Evolutionary conservation across 768 basidiomycete species (phyloP).

Genomic region (Psilocybe sp.): DNA sequence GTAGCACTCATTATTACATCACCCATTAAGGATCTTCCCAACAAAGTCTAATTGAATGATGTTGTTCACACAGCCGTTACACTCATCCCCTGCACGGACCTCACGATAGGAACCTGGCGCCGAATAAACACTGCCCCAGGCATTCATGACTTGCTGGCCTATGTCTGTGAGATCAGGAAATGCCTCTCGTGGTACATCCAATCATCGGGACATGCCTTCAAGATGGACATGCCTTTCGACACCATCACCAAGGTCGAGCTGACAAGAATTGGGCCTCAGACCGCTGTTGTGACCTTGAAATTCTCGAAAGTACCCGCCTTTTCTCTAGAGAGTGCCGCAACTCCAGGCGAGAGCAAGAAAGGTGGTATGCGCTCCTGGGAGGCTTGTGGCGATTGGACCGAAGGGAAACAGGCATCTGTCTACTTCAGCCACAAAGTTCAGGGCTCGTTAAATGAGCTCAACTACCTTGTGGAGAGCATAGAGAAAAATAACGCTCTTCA

Average conservation of each 20-base stretch:
- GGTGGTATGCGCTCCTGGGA: conserved; percentile 50
- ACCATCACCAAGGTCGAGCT: conserved; percentile 58
- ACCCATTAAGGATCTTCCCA: neutral
- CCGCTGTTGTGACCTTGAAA: conserved; percentile 59
- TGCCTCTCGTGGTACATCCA: conserved; percentile 80
- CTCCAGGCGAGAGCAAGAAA: conserved; percentile 25
- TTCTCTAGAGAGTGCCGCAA: conserved; percentile 51
- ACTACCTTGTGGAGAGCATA: conserved; percentile 51
- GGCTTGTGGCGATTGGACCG: conserved; percentile 73
- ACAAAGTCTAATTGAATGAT: too few species aligned
- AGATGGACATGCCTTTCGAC: conserved; percentile 80
- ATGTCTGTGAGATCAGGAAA: conserved; percentile 64
- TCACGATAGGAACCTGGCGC: conserved; percentile 77
- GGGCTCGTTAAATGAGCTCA: conserved; percentile 61
- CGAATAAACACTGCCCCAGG: conserved; percentile 56
- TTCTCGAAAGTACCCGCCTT: conserved; percentile 69
- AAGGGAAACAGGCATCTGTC: conserved; percentile 63
- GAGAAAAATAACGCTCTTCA: conserved; percentile 14
- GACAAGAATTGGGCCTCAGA: conserved; percentile 48
- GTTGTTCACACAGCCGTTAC: conserved; percentile 50
- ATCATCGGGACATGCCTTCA: conserved; percentile 71
- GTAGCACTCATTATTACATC: conserved; percentile 21
- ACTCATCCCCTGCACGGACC: conserved; percentile 72
- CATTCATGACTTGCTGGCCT: conserved; percentile 71
- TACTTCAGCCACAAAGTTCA: conserved; percentile 63